Base-by-base conservation (phyloP, 306 rosid genomes). In the Cercis canadensis region DNA sequence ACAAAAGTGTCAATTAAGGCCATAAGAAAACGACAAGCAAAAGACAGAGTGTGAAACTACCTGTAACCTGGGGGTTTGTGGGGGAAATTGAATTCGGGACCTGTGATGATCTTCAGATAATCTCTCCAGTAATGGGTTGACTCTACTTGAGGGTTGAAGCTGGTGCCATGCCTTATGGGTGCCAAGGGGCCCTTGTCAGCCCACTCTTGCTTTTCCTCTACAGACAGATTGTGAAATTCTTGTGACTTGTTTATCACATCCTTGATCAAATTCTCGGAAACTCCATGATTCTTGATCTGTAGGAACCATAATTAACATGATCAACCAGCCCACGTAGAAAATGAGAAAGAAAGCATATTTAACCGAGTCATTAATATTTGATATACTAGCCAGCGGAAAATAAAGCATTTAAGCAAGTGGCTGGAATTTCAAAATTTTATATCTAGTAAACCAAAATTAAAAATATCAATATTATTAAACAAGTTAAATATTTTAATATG, bases 151-250 rank as follows among this genome's bases (percentile, higher is more conserved):
- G 72, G 8, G 58, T 77, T 62, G 74, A 78, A 73, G 80, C 86
- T 82, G 33, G 80, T 82, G 11, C 86, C 86, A 54, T 41, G 70
- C 11, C 86, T 67, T 10, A 82, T 77, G 13, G 86, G 80, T 6
- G 65, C 63, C 49, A 57, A 32, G 9, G 59, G 62, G 5, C 71
- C 69, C 39, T 68, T 63, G 29, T 72, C 82, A 12, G 54, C 62
- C 40, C 57, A 77, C 72, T 77, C 79, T 4, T 17, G 18, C 80
- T 82, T 81, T 65, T 82, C 82, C 58, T 73, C 82, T 29, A 68
- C 70, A 15, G 65, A 51, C 50, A 82, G 50, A 64, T 68, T 18
- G 57, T 74, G 79, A 69, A 77, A 78, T 11, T 18, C 37, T 11
- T 14, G 7, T 4, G 45, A 32, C 0, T 37, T 73, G 16, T 69